These are phyloP conservation scores for Cardiospermum halicacabum DNA, from an alignment of 345 rosid genomes.

Conservation along the genomic window DNA sequence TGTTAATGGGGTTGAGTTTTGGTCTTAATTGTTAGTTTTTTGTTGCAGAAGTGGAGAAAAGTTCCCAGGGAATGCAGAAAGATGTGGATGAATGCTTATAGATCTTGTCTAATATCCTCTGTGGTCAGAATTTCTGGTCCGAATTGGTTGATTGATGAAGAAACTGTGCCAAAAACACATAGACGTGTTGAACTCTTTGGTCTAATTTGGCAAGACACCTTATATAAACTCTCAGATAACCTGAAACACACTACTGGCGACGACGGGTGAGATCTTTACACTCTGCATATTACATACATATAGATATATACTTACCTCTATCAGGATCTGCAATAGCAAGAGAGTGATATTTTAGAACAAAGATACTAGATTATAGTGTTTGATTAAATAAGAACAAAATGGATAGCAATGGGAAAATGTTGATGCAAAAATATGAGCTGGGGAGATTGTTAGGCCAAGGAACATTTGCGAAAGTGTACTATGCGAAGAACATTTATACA, in stretches of 20 bases:
- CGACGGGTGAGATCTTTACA: slow-evolving; percentile 33
- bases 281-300: slow-evolving; percentile 7
- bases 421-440: slow-evolving; percentile 39
- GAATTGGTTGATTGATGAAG: slow-evolving; percentile 10
- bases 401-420: slow-evolving; percentile 29
- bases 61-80: slow-evolving; percentile 44
- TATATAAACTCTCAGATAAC: slow-evolving; percentile 16
- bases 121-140: slow-evolving; percentile 16
- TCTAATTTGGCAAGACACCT: slow-evolving; percentile 12
- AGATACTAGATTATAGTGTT: slow-evolving; percentile 15
- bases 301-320: neutral
- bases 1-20: too few relatives aligned
- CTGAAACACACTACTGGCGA: slow-evolving; percentile 28
- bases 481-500: slow-evolving; percentile 29
- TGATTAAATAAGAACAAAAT: slow-evolving; percentile 3
- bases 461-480: slow-evolving; percentile 35
- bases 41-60: slow-evolving; percentile 9
- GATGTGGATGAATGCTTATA: slow-evolving; percentile 33
- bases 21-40: slow-evolving; percentile 3
- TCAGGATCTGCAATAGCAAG: slow-evolving; percentile 7
- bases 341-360: neutral
- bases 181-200: slow-evolving; percentile 1
- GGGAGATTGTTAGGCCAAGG: slow-evolving; percentile 43
- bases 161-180: neutral
- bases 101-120: slow-evolving; percentile 20